Evolutionary conservation across 2,329 filamentous ascomycete genomes (phyloP), one percentile per base, ranked within the genome.

Genomic region (Ceratocystis cubensis): DNA sequence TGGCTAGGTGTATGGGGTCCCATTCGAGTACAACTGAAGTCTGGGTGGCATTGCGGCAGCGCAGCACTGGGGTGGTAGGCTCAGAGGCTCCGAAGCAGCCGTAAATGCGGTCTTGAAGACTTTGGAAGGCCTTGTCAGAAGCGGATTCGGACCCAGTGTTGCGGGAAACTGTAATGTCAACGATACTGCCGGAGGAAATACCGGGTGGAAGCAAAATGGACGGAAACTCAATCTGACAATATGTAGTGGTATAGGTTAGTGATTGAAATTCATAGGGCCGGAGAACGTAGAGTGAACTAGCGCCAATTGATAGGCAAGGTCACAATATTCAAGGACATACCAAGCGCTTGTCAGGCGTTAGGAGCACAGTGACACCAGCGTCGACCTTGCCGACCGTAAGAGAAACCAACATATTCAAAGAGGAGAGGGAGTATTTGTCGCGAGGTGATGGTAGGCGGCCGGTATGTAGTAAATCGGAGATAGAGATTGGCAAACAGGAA

Each of bases 311-410:
- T 5, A 15, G 22, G 20, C 48, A 10, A 28, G 6, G 20, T 22
- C 48, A 15, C 30, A 8, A 37, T 1, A 48, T 25, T 5, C 37
- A 65, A 69, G 59, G 69, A 76, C 87, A 73, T 84, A 96, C 93
- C 73, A 99, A 83, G 75, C 94, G 88, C 78, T 97, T 97, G 77
- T 99, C 94, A 75, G 96, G 89, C 61, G 94, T 99, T 74, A 99
- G 80, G 66, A 99, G 87, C 69, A 99, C 94, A 63, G 94, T 96
- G 75, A 99, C 93, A 78, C 94, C 94, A 73, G 94, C 94, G 78
- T 99, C 94, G 78, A 99, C 94, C 81, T 99, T 99, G 81, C 94
- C 94, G 77, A 99, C 94, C 63, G 93, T 97, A 75, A 99, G 83
- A 71, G 94, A 97, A 78, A 99, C 90, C 74, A 97, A 83, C 94